Evolutionary conservation across 495 filamentous ascomycete species (phyloP), one percentile per base, ranked within the genome.

Genomic region (Bathelium albidoporum): DNA sequence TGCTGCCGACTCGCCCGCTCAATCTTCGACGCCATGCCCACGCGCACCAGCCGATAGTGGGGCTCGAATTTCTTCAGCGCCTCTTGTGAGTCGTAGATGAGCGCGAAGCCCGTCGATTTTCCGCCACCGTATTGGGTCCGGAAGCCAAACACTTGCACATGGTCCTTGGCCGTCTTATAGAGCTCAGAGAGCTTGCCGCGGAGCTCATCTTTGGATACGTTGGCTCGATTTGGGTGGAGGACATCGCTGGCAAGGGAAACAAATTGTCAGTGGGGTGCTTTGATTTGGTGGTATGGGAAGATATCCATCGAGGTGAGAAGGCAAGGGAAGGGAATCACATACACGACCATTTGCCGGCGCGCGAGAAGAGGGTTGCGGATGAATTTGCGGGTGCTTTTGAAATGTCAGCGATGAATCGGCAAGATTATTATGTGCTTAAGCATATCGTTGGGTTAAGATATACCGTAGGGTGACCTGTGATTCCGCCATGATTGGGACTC

Each of bases 271-370:
- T 14, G 31, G 2, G n/a, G 14, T 32, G 41, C n/a, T 28, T 26
- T 31, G 32, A 2, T 1, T 24, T 64, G 34, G 43, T 59, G 55
- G 49, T 44, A 26, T 41, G 34, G 14, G 34, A 5, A 14, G 14
- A 39, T 39, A 14, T 39, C n/a, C n/a, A n/a, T n/a, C n/a, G n/a
- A n/a, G n/a, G n/a, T n/a, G n/a, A n/a, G n/a, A n/a, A n/a, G n/a
- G n/a, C n/a, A n/a, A n/a, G n/a, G n/a, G n/a, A n/a, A n/a, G n/a
- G n/a, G 68, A 31, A 53, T n/a, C 43, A 89, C 95, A 85, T 93
- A 99, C 94, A 97, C 90, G 81, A 99, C 95, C 94, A 99, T 97
- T 86, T 99, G 95, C 84, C 94, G 96, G 75, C 93, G 88, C 74
- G 86, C 92, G 70, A 99, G 89, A 76, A 99, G 90, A 76, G 95